Conservation (phyloP, 129 eudicot genomes). For the Smallanthus sonchifolius region DNA sequence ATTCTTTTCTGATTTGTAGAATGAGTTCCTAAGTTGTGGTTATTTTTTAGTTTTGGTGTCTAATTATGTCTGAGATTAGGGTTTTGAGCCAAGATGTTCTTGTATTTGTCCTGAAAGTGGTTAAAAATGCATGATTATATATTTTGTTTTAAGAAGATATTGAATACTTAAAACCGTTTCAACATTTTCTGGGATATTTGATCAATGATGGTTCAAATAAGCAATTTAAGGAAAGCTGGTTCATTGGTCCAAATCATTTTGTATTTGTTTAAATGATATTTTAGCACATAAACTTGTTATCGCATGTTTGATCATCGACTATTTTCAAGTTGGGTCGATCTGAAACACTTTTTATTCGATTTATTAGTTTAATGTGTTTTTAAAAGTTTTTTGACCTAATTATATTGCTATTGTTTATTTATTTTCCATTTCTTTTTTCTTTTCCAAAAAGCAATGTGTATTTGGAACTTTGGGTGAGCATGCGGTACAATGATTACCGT, state of each 20-base stretch:
- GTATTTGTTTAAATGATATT: background rate
- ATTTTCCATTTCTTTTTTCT: background rate
- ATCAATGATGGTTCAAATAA: background rate
- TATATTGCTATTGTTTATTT: background rate
- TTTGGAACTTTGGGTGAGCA: background rate
- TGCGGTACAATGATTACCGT: background rate
- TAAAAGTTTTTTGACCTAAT: background rate
- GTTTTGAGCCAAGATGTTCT: constrained; percentile 5
- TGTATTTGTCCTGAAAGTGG: background rate
- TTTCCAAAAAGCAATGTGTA: background rate
- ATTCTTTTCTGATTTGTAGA: constrained; percentile 20
- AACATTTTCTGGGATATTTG: background rate
- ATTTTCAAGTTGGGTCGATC: too few relatives aligned
- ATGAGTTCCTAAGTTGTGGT: constrained; percentile 2
- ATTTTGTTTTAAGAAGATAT: background rate
- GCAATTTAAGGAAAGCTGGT: background rate
- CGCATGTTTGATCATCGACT: too few relatives aligned
- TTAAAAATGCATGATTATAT: background rate
- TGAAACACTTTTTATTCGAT: too few relatives aligned
- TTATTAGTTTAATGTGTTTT: background rate
- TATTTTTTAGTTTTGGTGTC: background rate
- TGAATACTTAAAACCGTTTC: background rate
- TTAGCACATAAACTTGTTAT: background rate
- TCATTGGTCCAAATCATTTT: background rate
- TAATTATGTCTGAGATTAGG: background rate